A percentile compares a stretch with the other conserved stretches of the same genome.
Conservation (phyloP, 495 filamentous ascomycete species). For the Penicillium simplicissimum region DNA sequence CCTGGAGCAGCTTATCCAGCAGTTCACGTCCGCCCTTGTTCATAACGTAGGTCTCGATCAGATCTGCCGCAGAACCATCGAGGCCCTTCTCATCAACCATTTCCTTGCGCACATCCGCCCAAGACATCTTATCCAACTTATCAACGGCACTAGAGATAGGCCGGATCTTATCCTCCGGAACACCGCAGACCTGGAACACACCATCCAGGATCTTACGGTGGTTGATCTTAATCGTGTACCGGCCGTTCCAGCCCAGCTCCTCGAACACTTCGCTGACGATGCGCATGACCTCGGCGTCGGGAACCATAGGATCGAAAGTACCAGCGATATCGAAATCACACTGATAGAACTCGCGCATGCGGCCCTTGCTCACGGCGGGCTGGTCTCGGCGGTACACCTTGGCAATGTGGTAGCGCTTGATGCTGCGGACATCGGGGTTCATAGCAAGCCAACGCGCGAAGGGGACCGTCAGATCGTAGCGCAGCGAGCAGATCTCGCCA, state of each 20-base stretch:
- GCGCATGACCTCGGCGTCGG: constrained; percentile 88
- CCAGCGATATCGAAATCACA: constrained; percentile 98
- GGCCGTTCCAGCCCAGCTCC: constrained; percentile 67
- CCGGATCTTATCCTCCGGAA: constrained; percentile 81
- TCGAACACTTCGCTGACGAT: constrained; percentile 88
- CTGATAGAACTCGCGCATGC: constrained; percentile 97
- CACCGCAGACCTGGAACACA: constrained; percentile 86
- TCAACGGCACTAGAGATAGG: constrained; percentile 90
- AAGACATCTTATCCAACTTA: constrained; percentile 91
- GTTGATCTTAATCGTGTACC: constrained; percentile 89
- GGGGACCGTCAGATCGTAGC: constrained; percentile 91
- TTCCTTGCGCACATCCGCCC: constrained; percentile 86
- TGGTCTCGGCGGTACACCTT: constrained; percentile 85
- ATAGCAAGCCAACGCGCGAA: constrained; percentile 87
- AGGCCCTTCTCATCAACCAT: constrained; percentile 94
- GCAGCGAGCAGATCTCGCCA: constrained; percentile 78
- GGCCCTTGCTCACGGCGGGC: constrained; percentile 81
- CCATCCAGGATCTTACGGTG: constrained; percentile 94
- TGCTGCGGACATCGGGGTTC: constrained; percentile 70
- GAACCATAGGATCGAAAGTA: constrained; percentile 87
- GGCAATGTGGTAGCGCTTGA: constrained; percentile 87
- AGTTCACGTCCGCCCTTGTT: constrained; percentile 69
- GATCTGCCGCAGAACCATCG: constrained; percentile 69
- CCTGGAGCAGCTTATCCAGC: constrained; percentile 61
- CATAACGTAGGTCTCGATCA: constrained; percentile 79